A percentile compares a stretch with the other conserved stretches of the same genome.
These are phyloP conservation scores for Phytophthora fragariae DNA, from an alignment of 352 stramenopile genomes.

Conservation along the genomic window DNA sequence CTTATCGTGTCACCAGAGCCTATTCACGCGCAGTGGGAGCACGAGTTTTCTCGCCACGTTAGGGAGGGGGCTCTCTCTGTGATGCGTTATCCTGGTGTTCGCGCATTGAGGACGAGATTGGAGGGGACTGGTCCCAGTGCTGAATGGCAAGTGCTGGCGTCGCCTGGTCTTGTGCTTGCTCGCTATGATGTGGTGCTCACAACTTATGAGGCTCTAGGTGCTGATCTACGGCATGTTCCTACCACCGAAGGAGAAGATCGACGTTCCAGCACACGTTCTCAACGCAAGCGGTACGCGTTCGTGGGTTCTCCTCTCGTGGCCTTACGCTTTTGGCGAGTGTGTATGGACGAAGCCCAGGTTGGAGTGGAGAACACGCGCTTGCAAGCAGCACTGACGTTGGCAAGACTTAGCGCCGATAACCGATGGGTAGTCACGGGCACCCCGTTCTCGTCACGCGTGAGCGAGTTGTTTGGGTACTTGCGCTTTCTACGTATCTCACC, in stretches of 20 bases:
- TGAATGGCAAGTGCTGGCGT: conserved; percentile 67
- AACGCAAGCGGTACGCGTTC: conserved; percentile 83
- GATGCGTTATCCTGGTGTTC: conserved; percentile 66
- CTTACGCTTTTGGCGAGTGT: conserved; percentile 91
- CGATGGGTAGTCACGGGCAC: conserved; percentile 93
- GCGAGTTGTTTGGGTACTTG: conserved; percentile 89
- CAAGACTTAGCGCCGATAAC: conserved; percentile 64
- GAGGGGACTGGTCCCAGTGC: conserved; percentile 39
- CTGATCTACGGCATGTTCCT: conserved; percentile 83
- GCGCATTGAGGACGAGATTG: conserved; percentile 47
- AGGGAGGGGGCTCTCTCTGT: conserved; percentile 54
- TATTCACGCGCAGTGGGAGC: conserved; percentile 92
- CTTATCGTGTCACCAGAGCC: conserved; percentile 94
- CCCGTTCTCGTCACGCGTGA: conserved; percentile 81
- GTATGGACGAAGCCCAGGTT: conserved; percentile 94
- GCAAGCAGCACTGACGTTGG: conserved; percentile 84
- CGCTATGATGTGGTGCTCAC: conserved; percentile 92
- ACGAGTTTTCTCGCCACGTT: conserved; percentile 88
- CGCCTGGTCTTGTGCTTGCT: conserved; percentile 55
- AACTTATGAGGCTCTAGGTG: conserved; percentile 89
- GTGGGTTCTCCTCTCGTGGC: conserved; percentile 88
- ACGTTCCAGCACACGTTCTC: conserved; percentile 64
- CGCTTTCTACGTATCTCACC: conserved; percentile 69
- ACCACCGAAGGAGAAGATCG: conserved; percentile 46
- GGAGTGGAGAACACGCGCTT: conserved; percentile 83